Evolutionary conservation across 73 alveolate genomes (phyloP), one percentile per base, ranked within the genome.

Genomic region (Blepharisma stoltei): DNA sequence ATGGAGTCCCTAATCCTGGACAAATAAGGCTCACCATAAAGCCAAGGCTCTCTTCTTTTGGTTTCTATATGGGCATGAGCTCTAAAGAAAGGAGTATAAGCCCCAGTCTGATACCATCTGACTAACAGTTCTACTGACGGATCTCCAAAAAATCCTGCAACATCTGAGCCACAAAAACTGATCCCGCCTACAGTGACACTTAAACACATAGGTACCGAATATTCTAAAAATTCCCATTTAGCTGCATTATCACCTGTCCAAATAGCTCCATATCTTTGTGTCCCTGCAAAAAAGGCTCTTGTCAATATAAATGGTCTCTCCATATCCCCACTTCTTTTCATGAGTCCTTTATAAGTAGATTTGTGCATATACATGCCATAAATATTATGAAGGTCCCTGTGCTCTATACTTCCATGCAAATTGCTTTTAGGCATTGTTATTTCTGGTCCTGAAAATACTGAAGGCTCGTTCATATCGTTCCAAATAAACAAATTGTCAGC

Each of bases 391-490:
- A 90, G 87, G 52, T 94, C 96, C 79, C 97, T 83, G 78, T 94
- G 97, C 52, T 94, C 98, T 70, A 86, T 83, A 6, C 46, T 32
- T 46, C 84, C 86, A 85, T 90, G 97, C 83, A 89, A 70, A 11
- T 88, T 52, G 70, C 81, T 84, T 80, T 92, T 94, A 2, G 98
- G 98, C 69, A 94, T 76, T 7, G 98, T 86, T 20, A 81, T 81
- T 84, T 94, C 94, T 32, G 90, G 78, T 11, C 88, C 90, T 41
- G 86, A 81, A 76, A 94, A 88, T 41, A 94, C 98, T 37, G 97
- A 82, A 46, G 98, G 98, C 71, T 94, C 98, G 86, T 94, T 94
- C 98, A 94, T 94, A 87, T 94, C 98, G 89, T 91, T 94, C 97
- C 97, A 89, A 65, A 86, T 91, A 60, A 60, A 60, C 73, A 60